Evolutionary conservation across 805 yeast genomes (phyloP).

Genomic region (Starmerella bacillaris): DNA sequence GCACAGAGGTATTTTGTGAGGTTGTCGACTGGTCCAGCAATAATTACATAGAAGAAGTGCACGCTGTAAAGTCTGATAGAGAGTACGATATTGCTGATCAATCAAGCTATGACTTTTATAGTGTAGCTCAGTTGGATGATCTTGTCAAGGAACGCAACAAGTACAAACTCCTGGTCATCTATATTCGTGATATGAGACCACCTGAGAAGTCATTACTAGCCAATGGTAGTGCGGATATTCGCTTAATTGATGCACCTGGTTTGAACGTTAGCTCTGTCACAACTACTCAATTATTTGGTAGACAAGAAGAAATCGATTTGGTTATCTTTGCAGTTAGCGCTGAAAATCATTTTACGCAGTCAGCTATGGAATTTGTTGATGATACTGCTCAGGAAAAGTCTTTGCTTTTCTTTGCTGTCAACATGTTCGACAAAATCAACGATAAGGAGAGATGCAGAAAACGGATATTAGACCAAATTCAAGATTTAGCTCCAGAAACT

Average conservation of each 20-base stretch:
- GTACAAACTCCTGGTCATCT: constrained; percentile 59
- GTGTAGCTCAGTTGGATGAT: constrained; percentile 40
- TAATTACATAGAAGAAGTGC: constrained; percentile 68
- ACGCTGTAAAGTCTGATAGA: constrained; percentile 40
- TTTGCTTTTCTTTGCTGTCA: constrained; percentile 82
- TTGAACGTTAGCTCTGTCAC: constrained; percentile 81
- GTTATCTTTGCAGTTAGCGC: constrained; percentile 93
- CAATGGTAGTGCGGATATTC: constrained; percentile 83
- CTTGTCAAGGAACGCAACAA: constrained; percentile 58
- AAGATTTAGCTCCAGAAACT: constrained; percentile 74
- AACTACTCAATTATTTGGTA: constrained; percentile 83
- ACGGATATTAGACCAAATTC: constrained; percentile 69
- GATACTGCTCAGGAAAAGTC: constrained; percentile 83
- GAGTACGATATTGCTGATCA: neutral
- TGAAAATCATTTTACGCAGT: constrained; percentile 83
- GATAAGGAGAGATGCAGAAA: constrained; percentile 65
- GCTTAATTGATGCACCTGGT: constrained; percentile 94
- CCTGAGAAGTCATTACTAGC: constrained; percentile 51
- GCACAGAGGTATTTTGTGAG: constrained; percentile 91
- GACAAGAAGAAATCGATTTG: constrained; percentile 92
- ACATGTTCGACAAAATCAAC: constrained; percentile 70
- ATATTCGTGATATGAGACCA: constrained; percentile 57
- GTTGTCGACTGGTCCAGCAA: constrained; percentile 71
- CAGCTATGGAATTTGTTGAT: constrained; percentile 84
- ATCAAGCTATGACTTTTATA: constrained; percentile 37